Conservation (phyloP, 805 yeast genomes). For the Metschnikowia lochheadii region DNA sequence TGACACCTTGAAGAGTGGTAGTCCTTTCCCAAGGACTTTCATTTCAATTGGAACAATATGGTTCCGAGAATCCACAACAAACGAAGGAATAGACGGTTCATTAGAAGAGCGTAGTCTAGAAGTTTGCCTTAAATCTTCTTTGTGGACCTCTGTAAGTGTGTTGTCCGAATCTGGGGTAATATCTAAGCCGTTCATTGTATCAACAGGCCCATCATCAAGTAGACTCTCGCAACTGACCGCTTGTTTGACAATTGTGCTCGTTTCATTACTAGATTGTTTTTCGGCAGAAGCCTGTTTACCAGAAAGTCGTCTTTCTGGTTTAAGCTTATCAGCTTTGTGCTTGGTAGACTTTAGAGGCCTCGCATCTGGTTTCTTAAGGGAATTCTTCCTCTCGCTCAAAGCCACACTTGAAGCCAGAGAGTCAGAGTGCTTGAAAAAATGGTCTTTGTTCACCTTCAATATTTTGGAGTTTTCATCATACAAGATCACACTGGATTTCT, state of each 20-base stretch:
- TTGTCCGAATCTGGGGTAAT: neutral
- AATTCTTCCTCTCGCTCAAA: neutral
- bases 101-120: neutral
- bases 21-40: slow-evolving; percentile 31
- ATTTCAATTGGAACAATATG: slow-evolving; percentile 32
- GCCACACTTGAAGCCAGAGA: neutral
- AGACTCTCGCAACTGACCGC: neutral
- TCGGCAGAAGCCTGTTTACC: neutral
- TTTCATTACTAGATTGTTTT: neutral
- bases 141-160: neutral
- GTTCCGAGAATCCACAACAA: slow-evolving; percentile 24
- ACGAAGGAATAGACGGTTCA: neutral
- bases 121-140: neutral
- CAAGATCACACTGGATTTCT: slow-evolving; percentile 20
- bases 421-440: neutral
- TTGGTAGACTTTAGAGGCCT: neutral
- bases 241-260: neutral
- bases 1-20: slow-evolving; percentile 34
- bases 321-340: neutral
- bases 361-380: neutral
- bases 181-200: neutral
- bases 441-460: neutral
- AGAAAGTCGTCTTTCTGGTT: neutral
- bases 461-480: slow-evolving; percentile 19
- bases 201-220: neutral